These are phyloP conservation scores for Candida sanyaensis DNA, from an alignment of 1,139 yeast species.

Conservation along the genomic window DNA sequence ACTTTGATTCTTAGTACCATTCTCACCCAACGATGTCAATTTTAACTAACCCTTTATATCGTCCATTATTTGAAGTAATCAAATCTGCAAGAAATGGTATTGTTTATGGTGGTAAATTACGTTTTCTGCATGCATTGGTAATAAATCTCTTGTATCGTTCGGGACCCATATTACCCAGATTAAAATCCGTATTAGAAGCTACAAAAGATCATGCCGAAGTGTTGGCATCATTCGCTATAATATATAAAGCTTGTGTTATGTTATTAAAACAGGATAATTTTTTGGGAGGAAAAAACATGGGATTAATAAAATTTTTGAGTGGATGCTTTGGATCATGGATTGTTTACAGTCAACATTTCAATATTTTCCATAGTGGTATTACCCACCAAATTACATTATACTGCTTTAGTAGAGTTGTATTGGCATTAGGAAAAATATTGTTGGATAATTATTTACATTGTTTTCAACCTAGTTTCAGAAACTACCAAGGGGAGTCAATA, in stretches of 20 bases:
- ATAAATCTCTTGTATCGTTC: slow-evolving; percentile 58
- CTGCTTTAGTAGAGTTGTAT: slow-evolving; percentile 58
- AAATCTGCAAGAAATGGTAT: slow-evolving; percentile 53
- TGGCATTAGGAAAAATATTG: slow-evolving; percentile 53
- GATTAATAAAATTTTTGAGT: slow-evolving; percentile 52
- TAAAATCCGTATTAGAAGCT: slow-evolving; percentile 53
- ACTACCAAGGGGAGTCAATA: slow-evolving; percentile 23
- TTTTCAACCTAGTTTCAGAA: slow-evolving; percentile 35
- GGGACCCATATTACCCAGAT: slow-evolving; percentile 48
- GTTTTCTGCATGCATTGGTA: slow-evolving; percentile 75
- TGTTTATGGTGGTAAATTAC: slow-evolving; percentile 71
- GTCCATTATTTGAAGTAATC: slow-evolving; percentile 42
- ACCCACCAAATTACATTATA: slow-evolving; percentile 63
- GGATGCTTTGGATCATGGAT: slow-evolving; percentile 67
- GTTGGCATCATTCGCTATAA: slow-evolving; percentile 64
- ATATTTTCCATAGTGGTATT: slow-evolving; percentile 50
- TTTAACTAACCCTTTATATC: slow-evolving; percentile 28
- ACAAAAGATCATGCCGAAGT: slow-evolving; percentile 69
- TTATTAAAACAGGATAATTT: slow-evolving; percentile 35
- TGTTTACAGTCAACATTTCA: slow-evolving; percentile 62
- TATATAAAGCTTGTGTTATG: slow-evolving; percentile 50
- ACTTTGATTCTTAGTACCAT: neutral
- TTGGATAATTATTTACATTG: slow-evolving; percentile 41
- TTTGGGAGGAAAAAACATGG: slow-evolving; percentile 32
- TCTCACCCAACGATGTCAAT: slow-evolving; percentile 18